These are phyloP conservation scores for Fusarium poae DNA, from an alignment of 2,329 filamentous ascomycete species.

Conservation along the genomic window DNA sequence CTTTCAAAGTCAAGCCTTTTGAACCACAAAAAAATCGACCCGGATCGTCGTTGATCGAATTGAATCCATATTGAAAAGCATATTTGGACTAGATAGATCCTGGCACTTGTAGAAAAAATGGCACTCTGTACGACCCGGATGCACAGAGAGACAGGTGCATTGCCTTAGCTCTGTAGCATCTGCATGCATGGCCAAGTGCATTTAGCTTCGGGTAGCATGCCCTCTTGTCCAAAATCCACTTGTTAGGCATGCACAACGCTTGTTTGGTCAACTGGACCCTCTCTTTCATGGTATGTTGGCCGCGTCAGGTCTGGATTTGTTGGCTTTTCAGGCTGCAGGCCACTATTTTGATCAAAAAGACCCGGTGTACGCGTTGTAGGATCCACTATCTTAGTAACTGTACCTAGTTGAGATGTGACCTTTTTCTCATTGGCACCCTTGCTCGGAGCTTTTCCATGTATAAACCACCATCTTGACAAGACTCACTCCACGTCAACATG, in stretches of 20 bases:
- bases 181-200: slow-evolving; percentile 30
- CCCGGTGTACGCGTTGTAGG: slow-evolving; percentile 23
- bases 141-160: slow-evolving; percentile 12
- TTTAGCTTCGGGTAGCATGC: slow-evolving; percentile 34
- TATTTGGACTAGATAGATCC: slow-evolving; percentile 7
- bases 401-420: slow-evolving; percentile 26
- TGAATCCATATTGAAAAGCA: slow-evolving; percentile 7
- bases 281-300: slow-evolving; percentile 28
- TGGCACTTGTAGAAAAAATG: background rate
- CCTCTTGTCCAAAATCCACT: slow-evolving; percentile 21
- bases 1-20: slow-evolving; percentile 17
- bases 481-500: slow-evolving; percentile 7
- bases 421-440: slow-evolving; percentile 24
- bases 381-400: slow-evolving; percentile 24
- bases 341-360: slow-evolving; percentile 24
- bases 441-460: slow-evolving; percentile 28
- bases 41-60: slow-evolving; percentile 16
- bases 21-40: slow-evolving; percentile 13
- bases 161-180: slow-evolving; percentile 17
- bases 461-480: slow-evolving; percentile 28
- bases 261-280: slow-evolving; percentile 18
- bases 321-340: slow-evolving; percentile 31
- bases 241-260: slow-evolving; percentile 32
- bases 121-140: slow-evolving; percentile 17
- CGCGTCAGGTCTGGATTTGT: slow-evolving; percentile 27